phyloP scores from a whole-genome alignment of 2,329 filamentous ascomycete species.

The Rugonectria rugulosa region DNA sequence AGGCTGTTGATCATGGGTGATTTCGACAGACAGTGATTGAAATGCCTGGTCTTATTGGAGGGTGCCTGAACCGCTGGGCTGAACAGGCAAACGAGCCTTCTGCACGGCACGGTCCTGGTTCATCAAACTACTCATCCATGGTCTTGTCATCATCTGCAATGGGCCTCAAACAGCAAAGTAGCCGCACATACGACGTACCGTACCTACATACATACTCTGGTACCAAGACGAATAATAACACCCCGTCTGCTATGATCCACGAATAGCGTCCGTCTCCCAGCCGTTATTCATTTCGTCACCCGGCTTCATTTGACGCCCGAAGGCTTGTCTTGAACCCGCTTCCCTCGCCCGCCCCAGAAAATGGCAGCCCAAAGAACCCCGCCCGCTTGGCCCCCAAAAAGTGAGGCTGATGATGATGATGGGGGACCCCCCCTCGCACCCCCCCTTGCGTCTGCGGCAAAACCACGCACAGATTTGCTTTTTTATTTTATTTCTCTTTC shows the following conservation, averaged over 20 bases:
- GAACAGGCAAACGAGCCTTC: neutral
- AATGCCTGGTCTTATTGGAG: too few species aligned
- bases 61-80: neutral
- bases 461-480: constrained; percentile 6
- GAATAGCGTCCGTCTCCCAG: too few species aligned
- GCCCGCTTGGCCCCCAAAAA: too few species aligned
- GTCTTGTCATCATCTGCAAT: neutral
- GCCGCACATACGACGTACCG: too few species aligned
- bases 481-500: constrained; percentile 1
- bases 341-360: neutral
- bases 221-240: too few species aligned
- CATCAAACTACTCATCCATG: neutral
- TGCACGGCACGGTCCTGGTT: constrained; percentile 1
- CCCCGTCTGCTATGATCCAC: too few species aligned
- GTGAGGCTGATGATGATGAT: constrained; percentile 15
- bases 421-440: neutral
- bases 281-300: neutral
- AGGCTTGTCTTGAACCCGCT: neutral
- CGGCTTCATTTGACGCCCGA: neutral
- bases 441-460: neutral
- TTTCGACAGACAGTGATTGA: too few species aligned
- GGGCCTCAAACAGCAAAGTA: too few species aligned
- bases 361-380: neutral
- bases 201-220: too few species aligned
- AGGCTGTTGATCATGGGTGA: too few species aligned